Base-by-base conservation (phyloP, 2,329 filamentous ascomycete species). In the Penicillium frequentans region DNA sequence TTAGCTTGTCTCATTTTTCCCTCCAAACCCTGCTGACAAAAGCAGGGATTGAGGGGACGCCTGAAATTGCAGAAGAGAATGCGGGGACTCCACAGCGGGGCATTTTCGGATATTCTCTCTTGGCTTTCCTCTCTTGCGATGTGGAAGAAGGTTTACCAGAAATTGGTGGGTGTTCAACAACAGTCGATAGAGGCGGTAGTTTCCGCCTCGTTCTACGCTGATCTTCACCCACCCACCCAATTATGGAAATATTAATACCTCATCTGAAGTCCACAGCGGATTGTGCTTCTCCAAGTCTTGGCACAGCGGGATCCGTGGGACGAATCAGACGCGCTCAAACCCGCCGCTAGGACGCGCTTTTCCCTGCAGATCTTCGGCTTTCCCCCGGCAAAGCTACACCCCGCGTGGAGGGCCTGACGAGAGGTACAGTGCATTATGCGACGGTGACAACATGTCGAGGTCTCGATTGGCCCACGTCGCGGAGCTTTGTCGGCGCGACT, bases 311-410 rank as follows among this genome's bases (percentile, higher is more conserved):
- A 44, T 31, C 31, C n/a, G 19, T 45, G 21, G 23, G 9, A 37
- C 57, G 51, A 57, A 62, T 62, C 10, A 55, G 21, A 48, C 14
- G 45, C 27, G 23, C 1, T 43, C 52, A 56, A 58, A 58, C 6
- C 55, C 60, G 50, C 60, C 50, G 43, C 54, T 57, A 60, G n/a
- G 23, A 43, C 42, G 51, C 23, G 39, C 26, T 24, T 24, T 43
- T 21, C 9, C 43, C 52, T 33, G 33, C 11, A 46, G 39, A 47
- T 47, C 27, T 31, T n/a, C 29, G 19, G 23, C 11, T 10, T 45
- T 26, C 2, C 39, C 27, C 31, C 42, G 23, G 11, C 26, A 16
- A 35, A 24, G 31, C 14, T 42, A 31, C 29, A 29, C 43, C 27
- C 37, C 42, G 37, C 37, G 11, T 43, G 24, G 33, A 31, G 19